Evolutionary conservation across 352 stramenopile genomes (phyloP).

Genomic region (Lagenidium sp.): DNA sequence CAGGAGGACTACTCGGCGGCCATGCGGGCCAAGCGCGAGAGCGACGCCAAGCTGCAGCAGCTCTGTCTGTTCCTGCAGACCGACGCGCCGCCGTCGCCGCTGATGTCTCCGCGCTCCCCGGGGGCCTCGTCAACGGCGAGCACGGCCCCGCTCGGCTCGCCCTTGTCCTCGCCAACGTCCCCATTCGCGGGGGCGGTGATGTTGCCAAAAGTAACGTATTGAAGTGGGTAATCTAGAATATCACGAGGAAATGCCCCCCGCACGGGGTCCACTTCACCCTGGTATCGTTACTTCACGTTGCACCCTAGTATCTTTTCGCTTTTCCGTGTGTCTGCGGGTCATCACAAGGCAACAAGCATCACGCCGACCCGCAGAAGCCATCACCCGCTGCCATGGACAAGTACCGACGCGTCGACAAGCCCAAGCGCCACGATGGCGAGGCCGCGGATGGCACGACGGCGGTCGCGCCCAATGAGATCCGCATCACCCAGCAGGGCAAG

Average conservation of each 20-base stretch:
- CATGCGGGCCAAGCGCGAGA: conserved; percentile 38
- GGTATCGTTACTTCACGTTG: conserved; percentile 8
- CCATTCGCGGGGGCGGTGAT: not conserved
- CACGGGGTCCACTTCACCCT: conserved; percentile 9
- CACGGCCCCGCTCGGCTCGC: not conserved
- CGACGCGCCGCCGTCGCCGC: conserved; percentile 3
- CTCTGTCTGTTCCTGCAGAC: conserved; percentile 44
- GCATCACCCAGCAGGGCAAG: conserved; percentile 77
- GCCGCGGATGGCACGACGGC: conserved; percentile 2
- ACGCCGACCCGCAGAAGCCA: too few species aligned
- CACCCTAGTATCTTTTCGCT: conserved; percentile 6
- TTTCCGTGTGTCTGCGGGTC: not conserved
- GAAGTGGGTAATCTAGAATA: conserved; percentile 9
- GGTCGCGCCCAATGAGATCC: conserved; percentile 65
- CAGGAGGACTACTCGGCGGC: conserved; percentile 38
- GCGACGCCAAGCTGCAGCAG: conserved; percentile 41
- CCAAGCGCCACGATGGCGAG: conserved; percentile 33
- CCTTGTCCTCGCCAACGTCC: conserved; percentile 8
- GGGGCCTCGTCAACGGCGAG: not conserved
- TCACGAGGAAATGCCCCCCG: too few species aligned
- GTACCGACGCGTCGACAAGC: conserved; percentile 71
- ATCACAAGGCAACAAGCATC: not conserved
- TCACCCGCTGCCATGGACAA: conserved; percentile 54
- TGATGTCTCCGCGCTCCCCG: too few species aligned
- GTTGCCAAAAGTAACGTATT: conserved; percentile 2